Conservation (phyloP, 2,329 filamentous ascomycete species). For the Penicillium sp. region DNA sequence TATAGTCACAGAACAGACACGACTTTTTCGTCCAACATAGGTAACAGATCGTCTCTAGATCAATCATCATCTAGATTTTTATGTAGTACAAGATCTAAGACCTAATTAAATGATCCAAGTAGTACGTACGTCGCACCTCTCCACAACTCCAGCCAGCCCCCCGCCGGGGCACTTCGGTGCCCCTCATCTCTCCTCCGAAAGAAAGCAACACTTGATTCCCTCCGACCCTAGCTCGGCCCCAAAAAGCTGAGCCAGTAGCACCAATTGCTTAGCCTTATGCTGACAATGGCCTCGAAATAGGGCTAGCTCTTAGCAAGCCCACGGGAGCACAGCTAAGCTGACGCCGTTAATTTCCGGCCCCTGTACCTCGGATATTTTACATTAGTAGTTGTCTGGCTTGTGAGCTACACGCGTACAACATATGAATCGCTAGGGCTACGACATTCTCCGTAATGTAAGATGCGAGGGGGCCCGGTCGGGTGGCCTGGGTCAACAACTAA, state of each 20-base stretch:
- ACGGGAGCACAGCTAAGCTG: constrained; percentile 1
- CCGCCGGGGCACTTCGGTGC: background rate
- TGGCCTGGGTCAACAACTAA: background rate
- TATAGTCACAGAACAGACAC: background rate
- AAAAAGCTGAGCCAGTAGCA: background rate
- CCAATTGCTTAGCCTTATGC: background rate
- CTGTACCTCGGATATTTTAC: constrained; percentile 2
- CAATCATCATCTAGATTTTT: background rate
- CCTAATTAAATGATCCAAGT: background rate
- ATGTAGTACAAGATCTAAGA: too few relatives aligned
- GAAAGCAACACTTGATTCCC: background rate
- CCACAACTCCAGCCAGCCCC: background rate
- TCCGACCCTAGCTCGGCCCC: background rate
- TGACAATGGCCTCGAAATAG: background rate
- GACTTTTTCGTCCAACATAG: background rate
- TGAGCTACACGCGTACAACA: background rate
- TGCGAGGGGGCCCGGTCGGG: background rate
- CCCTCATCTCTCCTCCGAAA: background rate
- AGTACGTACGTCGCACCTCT: background rate
- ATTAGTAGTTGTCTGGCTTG: background rate
- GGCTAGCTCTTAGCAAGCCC: background rate
- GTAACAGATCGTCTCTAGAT: background rate
- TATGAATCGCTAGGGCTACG: background rate
- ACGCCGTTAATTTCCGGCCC: constrained; percentile 9
- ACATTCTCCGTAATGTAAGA: constrained; percentile 11